A percentile compares a stretch with the other conserved stretches of the same genome.
Conservation (phyloP, 495 filamentous ascomycete species). For the Penicillium coffeae region DNA sequence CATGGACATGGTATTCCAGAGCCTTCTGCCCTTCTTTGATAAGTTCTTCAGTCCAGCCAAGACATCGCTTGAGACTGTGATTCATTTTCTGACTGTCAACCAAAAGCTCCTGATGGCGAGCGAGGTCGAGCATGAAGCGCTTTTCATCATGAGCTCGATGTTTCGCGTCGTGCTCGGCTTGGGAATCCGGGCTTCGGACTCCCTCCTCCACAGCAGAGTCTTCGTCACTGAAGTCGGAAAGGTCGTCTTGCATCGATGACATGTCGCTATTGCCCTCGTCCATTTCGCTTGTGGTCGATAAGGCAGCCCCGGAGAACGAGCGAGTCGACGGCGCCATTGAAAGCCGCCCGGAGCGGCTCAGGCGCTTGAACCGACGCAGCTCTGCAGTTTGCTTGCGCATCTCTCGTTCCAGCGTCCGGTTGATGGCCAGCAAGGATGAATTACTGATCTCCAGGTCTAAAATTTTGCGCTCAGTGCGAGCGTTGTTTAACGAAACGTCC, state of each 20-base stretch:
- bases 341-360: constrained; percentile 72
- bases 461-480: constrained; percentile 89
- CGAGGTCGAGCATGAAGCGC: constrained; percentile 73
- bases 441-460: constrained; percentile 98
- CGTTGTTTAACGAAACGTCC: constrained; percentile 61
- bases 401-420: constrained; percentile 84
- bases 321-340: constrained; percentile 49
- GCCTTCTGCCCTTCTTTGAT: constrained; percentile 86
- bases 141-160: constrained; percentile 62
- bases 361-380: constrained; percentile 73
- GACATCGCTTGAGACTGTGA: constrained; percentile 82
- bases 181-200: constrained; percentile 29
- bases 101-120: constrained; percentile 82
- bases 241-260: constrained; percentile 34
- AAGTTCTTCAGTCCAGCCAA: constrained; percentile 81
- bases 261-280: constrained; percentile 33
- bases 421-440: constrained; percentile 93
- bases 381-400: constrained; percentile 89
- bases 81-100: constrained; percentile 91
- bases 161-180: constrained; percentile 38
- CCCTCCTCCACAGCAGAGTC: constrained; percentile 38
- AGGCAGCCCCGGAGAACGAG: constrained; percentile 37
- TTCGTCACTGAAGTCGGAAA: constrained; percentile 47
- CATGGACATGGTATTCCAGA: constrained; percentile 70
- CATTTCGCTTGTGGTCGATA: constrained; percentile 35